A percentile compares a stretch with the other conserved stretches of the same genome.
phyloP scores from a whole-genome alignment of 257 asterid species.

The Forsythia suspensa region DNA sequence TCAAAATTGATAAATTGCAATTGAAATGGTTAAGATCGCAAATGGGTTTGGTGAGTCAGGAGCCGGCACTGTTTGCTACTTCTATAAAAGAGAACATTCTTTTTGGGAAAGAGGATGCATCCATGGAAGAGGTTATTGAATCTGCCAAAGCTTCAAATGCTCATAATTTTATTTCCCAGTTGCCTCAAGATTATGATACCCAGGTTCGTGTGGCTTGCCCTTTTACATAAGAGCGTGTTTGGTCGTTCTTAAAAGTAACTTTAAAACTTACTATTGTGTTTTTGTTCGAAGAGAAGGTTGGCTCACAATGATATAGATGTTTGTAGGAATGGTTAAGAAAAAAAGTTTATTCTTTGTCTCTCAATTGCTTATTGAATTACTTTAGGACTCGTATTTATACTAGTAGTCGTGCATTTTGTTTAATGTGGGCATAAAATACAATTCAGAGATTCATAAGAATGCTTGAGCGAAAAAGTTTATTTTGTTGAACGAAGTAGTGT shows the following conservation, averaged over 20 bases:
- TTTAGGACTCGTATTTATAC: no score
- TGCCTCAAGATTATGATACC: slow-evolving; percentile 90
- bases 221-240: neutral
- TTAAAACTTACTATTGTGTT: no score
- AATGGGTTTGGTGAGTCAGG: slow-evolving; percentile 97
- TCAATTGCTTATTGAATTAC: no score
- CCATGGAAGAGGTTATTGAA: slow-evolving; percentile 69
- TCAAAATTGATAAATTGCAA: slow-evolving; percentile 68
- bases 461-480: no score
- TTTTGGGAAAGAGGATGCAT: slow-evolving; percentile 87
- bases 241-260: neutral
- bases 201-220: slow-evolving; percentile 50
- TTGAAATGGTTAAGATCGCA: slow-evolving; percentile 93
- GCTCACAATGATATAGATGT: neutral
- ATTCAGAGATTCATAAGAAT: no score
- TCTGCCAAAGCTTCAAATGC: slow-evolving; percentile 96
- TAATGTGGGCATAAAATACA: no score
- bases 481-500: no score
- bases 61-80: slow-evolving; percentile 90
- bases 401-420: no score
- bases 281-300: neutral
- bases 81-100: slow-evolving; percentile 83
- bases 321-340: no score
- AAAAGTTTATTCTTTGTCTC: no score
- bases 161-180: slow-evolving; percentile 75